Evolutionary conservation across 2,329 filamentous ascomycete species (phyloP).

Genomic region (Trichoderma lentiforme): DNA sequence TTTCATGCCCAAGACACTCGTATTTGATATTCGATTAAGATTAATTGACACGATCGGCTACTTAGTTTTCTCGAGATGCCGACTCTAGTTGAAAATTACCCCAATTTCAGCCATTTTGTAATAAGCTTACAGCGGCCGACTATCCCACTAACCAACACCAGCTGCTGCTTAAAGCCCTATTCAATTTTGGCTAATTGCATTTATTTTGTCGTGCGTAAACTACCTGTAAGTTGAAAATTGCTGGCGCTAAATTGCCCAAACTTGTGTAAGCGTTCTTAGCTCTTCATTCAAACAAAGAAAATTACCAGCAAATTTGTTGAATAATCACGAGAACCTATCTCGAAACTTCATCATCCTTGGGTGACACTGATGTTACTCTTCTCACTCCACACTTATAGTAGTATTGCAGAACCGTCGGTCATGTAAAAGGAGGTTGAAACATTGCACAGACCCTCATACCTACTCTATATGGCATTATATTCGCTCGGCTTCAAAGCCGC

Average conservation of each 20-base stretch:
- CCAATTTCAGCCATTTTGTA: neutral
- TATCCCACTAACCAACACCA: neutral
- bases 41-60: neutral
- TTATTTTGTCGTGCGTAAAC: neutral
- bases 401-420: neutral
- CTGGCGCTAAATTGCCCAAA: neutral
- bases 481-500: conserved; percentile 42
- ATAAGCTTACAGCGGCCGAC: neutral
- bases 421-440: neutral
- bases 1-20: accelerated
- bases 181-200: neutral
- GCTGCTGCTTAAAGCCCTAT: conserved; percentile 1
- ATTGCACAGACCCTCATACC: conserved; percentile 21
- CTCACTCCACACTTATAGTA: neutral
- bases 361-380: neutral
- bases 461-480: conserved; percentile 35
- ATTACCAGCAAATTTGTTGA: neutral
- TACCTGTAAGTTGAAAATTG: neutral
- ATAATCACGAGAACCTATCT: neutral
- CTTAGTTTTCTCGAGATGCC: neutral
- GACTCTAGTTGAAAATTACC: neutral
- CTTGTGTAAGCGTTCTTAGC: neutral
- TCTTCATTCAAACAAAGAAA: neutral
- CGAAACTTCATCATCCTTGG: neutral
- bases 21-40: neutral